These are phyloP conservation scores for Saccharomycopsis fodiens DNA, from an alignment of 805 yeast species.

Conservation along the genomic window DNA sequence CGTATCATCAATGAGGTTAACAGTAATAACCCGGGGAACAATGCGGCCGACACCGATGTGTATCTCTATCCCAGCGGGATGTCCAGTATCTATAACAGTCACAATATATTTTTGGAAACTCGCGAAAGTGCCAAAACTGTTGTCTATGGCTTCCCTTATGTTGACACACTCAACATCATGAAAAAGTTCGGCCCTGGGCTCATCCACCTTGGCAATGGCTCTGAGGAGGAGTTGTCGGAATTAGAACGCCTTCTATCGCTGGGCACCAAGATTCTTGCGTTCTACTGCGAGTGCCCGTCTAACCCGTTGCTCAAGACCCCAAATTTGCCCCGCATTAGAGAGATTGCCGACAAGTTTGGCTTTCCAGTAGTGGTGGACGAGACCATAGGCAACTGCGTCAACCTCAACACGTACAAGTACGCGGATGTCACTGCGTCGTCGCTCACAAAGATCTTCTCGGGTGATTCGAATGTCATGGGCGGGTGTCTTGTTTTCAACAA, in stretches of 20 bases:
- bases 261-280: constrained; percentile 54
- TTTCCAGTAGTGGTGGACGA: constrained; percentile 89
- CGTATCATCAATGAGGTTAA: constrained; percentile 54
- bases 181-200: constrained; percentile 90
- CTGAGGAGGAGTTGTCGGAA: constrained; percentile 52
- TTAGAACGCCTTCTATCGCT: constrained; percentile 53
- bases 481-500: constrained; percentile 83
- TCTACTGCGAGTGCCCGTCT: constrained; percentile 87
- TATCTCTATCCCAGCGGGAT: constrained; percentile 86
- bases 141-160: constrained; percentile 94
- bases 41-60: constrained; percentile 50
- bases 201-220: constrained; percentile 79
- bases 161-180: constrained; percentile 81
- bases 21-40: constrained; percentile 14
- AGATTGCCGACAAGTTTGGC: constrained; percentile 57
- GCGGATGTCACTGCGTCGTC: constrained; percentile 87
- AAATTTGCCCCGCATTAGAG: constrained; percentile 54
- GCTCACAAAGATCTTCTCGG: constrained; percentile 85
- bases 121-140: constrained; percentile 51
- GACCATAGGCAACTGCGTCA: constrained; percentile 86
- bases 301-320: constrained; percentile 90
- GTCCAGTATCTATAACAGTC: constrained; percentile 85
- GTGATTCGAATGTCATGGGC: constrained; percentile 93
- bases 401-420: constrained; percentile 70
- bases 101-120: constrained; percentile 41